Base-by-base conservation (phyloP, 192 early-diverging fungal genomes). In the Backusella liffmaniae region DNA sequence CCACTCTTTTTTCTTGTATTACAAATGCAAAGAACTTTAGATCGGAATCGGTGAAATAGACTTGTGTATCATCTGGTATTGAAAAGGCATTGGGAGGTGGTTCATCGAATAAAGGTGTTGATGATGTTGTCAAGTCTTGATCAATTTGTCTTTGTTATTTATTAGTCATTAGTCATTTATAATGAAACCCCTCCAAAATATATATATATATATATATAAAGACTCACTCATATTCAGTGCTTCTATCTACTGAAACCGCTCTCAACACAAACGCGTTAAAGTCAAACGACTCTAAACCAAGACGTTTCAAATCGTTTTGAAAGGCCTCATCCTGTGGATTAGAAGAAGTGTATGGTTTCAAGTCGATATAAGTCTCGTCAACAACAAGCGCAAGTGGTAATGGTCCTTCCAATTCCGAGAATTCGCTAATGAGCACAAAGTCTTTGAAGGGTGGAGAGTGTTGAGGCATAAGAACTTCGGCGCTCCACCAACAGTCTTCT, bases 21-120 rank as follows among this genome's bases (percentile, higher is more conserved):
- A 88, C 86, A 79, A 84, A 88, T 65, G 84, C 80, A 76, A 80
- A 88, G 65, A 86, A 88, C 41, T 81, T 82, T 16, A 80, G 79
- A 44, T 88, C 84, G 5, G 73, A 73, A 32, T 88, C 86, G 35
- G 73, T 83, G 26, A 84, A 78, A 74, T 88, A 84, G 5, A 88
- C 83, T 66, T 88, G 84, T 32, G 85, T 86, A 66, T 88, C 86
- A 41, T 88, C 86, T 7, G 86, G 86, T 37, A 88, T 84, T 59
- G 79, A 75, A 71, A 84, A 88, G 6, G 41, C 42, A 46, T 42
- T 46, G 34, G 59, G 41, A 8, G 73, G 21, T 53, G 49, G 8
- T 3, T 67, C 66, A 18, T 67, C 66, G 7, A 67, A 67, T 35
- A 67, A 35, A 4, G 66, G 26, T 35, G 67, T 35, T 9, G 67